Conservation (phyloP, 768 basidiomycete species). For the Erythrobasidium yunnanense region DNA sequence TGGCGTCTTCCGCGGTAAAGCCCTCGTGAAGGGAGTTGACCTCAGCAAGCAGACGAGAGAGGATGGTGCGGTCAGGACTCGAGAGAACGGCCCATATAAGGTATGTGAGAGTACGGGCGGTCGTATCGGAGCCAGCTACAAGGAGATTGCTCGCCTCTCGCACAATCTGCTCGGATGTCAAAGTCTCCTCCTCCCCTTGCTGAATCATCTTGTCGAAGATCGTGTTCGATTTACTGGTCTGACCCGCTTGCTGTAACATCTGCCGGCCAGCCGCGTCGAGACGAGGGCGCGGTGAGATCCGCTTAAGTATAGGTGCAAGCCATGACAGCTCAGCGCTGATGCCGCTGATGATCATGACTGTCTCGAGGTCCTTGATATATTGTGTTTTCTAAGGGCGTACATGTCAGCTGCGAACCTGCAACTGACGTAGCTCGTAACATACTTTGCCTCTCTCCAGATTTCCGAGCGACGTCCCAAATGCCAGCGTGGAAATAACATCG, state of each 20-base stretch:
- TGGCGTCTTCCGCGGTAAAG: background rate
- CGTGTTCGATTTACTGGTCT: background rate
- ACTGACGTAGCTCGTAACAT: background rate
- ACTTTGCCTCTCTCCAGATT: background rate
- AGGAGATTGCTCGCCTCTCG: background rate
- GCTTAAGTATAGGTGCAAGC: background rate
- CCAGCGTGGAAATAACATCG: background rate
- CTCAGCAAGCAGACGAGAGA: background rate
- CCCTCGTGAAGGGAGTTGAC: background rate
- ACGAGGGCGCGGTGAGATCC: background rate
- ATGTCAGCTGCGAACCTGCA: no score
- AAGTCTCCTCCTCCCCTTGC: background rate
- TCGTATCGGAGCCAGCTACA: slow-evolving; percentile 8
- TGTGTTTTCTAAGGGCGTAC: slow-evolving; percentile 1
- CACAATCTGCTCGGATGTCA: background rate
- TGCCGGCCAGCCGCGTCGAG: background rate
- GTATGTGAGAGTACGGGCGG: background rate
- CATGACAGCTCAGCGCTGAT: slow-evolving; percentile 1
- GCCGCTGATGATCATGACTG: slow-evolving; percentile 1
- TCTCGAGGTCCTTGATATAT: slow-evolving; percentile 2
- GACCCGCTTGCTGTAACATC: background rate
- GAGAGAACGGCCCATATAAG: slow-evolving; percentile 1
- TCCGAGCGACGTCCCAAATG: background rate
- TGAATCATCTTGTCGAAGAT: slow-evolving; percentile 2
- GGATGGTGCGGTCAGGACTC: background rate